phyloP scores from a whole-genome alignment of 2,329 filamentous ascomycete genomes.

The Alternaria brassicicola region DNA sequence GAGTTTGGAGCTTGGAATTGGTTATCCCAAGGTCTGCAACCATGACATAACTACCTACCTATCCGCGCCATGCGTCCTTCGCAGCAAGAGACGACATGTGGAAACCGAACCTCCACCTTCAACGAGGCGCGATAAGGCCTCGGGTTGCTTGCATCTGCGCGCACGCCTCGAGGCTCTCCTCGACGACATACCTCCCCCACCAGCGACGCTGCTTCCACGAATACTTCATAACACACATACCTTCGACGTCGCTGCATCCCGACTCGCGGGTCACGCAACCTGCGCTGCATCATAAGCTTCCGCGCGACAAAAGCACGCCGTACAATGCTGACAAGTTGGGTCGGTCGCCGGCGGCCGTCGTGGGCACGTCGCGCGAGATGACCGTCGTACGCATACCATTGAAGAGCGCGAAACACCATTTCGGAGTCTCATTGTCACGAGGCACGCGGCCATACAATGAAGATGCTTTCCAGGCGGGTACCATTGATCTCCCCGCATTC shows the following conservation, averaged over 20 bases:
- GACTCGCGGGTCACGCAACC: slow-evolving; percentile 68
- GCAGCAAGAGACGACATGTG: slow-evolving; percentile 47
- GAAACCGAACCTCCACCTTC: slow-evolving; percentile 41
- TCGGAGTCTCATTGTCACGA: slow-evolving; percentile 77
- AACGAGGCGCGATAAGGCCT: slow-evolving; percentile 35
- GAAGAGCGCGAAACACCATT: slow-evolving; percentile 93
- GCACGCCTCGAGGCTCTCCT: slow-evolving; percentile 12
- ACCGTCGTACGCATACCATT: slow-evolving; percentile 95
- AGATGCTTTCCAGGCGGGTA: slow-evolving; percentile 91
- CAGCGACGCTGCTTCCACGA: slow-evolving; percentile 72
- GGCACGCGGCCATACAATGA: slow-evolving; percentile 90
- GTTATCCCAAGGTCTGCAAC: slow-evolving; percentile 20
- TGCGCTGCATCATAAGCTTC: slow-evolving; percentile 81
- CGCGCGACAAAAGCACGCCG: slow-evolving; percentile 81
- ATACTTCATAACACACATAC: slow-evolving; percentile 96
- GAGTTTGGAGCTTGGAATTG: slow-evolving; percentile 24
- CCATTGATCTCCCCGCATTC: slow-evolving; percentile 91
- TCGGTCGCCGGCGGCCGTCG: slow-evolving; percentile 46
- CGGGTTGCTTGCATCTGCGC: slow-evolving; percentile 24
- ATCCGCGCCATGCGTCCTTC: slow-evolving; percentile 43
- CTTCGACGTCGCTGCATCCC: slow-evolving; percentile 89
- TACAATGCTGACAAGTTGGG: slow-evolving; percentile 60
- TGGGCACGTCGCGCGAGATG: slow-evolving; percentile 66
- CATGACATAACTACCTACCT: slow-evolving; percentile 40
- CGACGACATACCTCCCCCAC: slow-evolving; percentile 18